These are phyloP conservation scores for Monilinia fructigena DNA, from an alignment of 2,329 filamentous ascomycete species.

Conservation along the genomic window DNA sequence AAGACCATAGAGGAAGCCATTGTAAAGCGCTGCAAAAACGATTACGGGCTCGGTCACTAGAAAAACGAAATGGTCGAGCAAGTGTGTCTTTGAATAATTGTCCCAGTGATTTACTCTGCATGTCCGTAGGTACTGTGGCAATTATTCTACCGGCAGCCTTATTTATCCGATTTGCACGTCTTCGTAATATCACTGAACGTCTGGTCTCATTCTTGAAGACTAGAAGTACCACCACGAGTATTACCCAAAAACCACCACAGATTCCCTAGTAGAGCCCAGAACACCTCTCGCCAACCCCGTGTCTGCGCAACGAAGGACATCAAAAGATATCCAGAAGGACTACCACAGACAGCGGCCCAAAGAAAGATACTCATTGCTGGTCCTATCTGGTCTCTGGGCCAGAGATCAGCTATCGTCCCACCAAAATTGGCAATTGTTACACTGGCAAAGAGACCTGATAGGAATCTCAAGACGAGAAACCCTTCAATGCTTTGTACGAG, in stretches of 20 bases:
- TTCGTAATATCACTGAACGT: slow-evolving; percentile 22
- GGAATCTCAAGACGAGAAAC: slow-evolving; percentile 46
- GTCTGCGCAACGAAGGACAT: slow-evolving; percentile 26
- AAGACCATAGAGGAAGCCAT: slow-evolving; percentile 58
- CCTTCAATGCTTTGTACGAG: slow-evolving; percentile 44
- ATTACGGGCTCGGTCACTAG: slow-evolving; percentile 59
- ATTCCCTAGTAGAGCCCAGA: slow-evolving; percentile 29
- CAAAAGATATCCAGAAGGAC: slow-evolving; percentile 40
- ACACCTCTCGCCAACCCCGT: slow-evolving; percentile 24
- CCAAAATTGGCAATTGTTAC: slow-evolving; percentile 45
- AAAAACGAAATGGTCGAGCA: slow-evolving; percentile 52
- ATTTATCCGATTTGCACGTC: slow-evolving; percentile 7
- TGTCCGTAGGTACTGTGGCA: slow-evolving; percentile 9
- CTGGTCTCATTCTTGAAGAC: slow-evolving; percentile 23
- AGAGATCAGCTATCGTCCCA: slow-evolving; percentile 37
- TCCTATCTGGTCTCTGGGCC: slow-evolving; percentile 32
- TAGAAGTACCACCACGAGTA: slow-evolving; percentile 21
- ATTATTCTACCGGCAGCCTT: slow-evolving; percentile 5
- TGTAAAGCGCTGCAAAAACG: slow-evolving; percentile 60
- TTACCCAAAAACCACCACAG: slow-evolving; percentile 26
- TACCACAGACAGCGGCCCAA: slow-evolving; percentile 46
- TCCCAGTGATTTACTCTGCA: slow-evolving; percentile 17
- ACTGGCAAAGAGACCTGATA: slow-evolving; percentile 47
- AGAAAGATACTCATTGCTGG: slow-evolving; percentile 44
- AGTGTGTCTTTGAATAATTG: slow-evolving; percentile 23